Evolutionary conservation across 208 protist species (phyloP), one percentile per base, ranked within the genome.

Genomic region (Porcisia deanei): DNA sequence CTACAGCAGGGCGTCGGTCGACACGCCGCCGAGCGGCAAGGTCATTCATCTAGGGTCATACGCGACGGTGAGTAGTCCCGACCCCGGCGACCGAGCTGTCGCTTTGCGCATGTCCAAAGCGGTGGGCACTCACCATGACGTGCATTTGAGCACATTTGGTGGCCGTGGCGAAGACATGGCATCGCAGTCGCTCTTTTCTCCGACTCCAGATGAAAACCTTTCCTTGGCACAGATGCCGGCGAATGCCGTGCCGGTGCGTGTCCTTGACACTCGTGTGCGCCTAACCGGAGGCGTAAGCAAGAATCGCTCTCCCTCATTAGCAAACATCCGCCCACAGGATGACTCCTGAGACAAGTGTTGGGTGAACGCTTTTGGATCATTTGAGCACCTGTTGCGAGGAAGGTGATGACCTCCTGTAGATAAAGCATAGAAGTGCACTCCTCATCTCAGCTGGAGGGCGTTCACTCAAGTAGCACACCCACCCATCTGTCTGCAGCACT

Each of bases 41-140:
- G 43, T 54, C 2, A 79, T 83, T 25, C 79, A 65, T 64, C 61
- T 76, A 6, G 73, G 70, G 41, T 61, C 69, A 9, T 76, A 65
- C 70, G 20, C 22, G 49, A 18, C 1, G 9, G 49, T 49, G 53
- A 9, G 30, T n/a, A 49, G 30, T 58, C 45, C 20, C 7, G 9
- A 43, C 30, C 9, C 66, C 4, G 37, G 14, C 73, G 14, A 69
- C 43, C 49, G 9, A 39, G 60, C 39, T 63, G 3, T 71, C 66
- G 58, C 54, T 25, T 30, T 34, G n/a, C 43, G 49, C 52, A 54
- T 18, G 12, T 54, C 52, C 16, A 54, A 22, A 54, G 12, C 52
- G 16, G 12, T 18, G 52, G 39, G 3, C 64, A 65, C 25, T n/a
- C 63, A 47, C 64, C 65, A 47, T 59, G 53, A 2, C 67, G 66